Conservation (phyloP, 129 eudicot species). For the Lactuca sativa region DNA sequence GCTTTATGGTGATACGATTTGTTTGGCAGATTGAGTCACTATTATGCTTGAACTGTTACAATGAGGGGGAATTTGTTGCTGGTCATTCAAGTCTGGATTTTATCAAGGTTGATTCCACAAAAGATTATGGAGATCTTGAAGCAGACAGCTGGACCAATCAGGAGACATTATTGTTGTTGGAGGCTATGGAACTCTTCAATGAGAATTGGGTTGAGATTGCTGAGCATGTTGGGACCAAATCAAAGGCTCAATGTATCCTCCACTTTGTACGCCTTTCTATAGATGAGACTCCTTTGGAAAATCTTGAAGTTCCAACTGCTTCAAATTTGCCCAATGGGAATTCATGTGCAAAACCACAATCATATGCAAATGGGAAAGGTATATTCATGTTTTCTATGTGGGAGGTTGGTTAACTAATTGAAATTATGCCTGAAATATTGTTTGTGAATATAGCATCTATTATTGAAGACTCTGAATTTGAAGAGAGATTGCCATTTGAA, state of each 20-base stretch:
- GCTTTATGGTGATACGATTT: conserved; percentile 22
- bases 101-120: conserved; percentile 54
- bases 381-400: conserved; percentile 10
- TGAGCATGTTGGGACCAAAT: conserved; percentile 87
- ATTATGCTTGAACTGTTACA: conserved; percentile 82
- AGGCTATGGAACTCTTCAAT: conserved; percentile 69
- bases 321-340: conserved; percentile 39
- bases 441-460: conserved; percentile 49
- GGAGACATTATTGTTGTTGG: conserved; percentile 86
- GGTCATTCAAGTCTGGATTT: conserved; percentile 98
- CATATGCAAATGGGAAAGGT: conserved; percentile 65
- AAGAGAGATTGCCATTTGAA: conserved; percentile 67
- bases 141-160: conserved; percentile 93
- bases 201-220: conserved; percentile 93
- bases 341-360: conserved; percentile 43
- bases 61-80: conserved; percentile 75
- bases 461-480: conserved; percentile 49
- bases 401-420: conserved; percentile 17
- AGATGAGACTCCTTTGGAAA: conserved; percentile 70
- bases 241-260: conserved; percentile 88
- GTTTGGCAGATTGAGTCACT: conserved; percentile 60
- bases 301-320: conserved; percentile 58
- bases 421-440: conserved; percentile 17
- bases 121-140: conserved; percentile 73
- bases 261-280: conserved; percentile 86